Base-by-base conservation (phyloP, 306 rosid genomes). In the Ziziphus jujuba region DNA sequence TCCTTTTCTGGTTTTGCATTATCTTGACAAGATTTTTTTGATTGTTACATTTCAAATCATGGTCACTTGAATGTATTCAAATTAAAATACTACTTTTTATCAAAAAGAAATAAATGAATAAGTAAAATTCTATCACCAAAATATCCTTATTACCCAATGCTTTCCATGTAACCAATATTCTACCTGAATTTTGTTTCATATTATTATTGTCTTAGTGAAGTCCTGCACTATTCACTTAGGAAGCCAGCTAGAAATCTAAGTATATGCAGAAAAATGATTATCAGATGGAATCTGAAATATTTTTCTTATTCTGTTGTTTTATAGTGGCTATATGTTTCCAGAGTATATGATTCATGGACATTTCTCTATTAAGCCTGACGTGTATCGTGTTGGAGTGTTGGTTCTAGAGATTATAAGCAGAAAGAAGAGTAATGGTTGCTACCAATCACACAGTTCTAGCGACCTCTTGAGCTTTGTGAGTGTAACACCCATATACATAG, bases 401-500 rank as follows among this genome's bases (percentile, higher is more conserved):
- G 23, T 48, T 22, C 48, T 44, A 0, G 66, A 62, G 53, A 62
- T 44, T 44, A 9, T 62, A 13, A 62, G 31, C 12, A 53, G 66
- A 35, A 62, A 62, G 53, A 62, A 62, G 53, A 21, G 16, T 28
- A 62, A 24, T 22, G 3, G 53, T 5, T 62, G 22, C 20, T 23
- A 11, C 6, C 51, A 62, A 2, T 62, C 53, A 44, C 51, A 62
- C 11, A 13, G 54, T 23, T 20, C 53, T 2, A 53, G 47, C 10
- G 54, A 62, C 66, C 66, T 44, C 35, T 45, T 64, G n/a, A 64
- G 69, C 55, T 28, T 2, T 64, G 69, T 64, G 45, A 64, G 69
- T 64, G 16, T 2, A 13, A 28, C 5, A 16, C n/a, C 59, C 45
- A 21, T 23, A 40, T 10, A 44, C 20, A 21, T 9, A 4, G 3